Percentiles rank a stretch among this genome's conserved stretches.
Conservation (phyloP, 2,329 filamentous ascomycete species). For the Botryotinia narcissicola region DNA sequence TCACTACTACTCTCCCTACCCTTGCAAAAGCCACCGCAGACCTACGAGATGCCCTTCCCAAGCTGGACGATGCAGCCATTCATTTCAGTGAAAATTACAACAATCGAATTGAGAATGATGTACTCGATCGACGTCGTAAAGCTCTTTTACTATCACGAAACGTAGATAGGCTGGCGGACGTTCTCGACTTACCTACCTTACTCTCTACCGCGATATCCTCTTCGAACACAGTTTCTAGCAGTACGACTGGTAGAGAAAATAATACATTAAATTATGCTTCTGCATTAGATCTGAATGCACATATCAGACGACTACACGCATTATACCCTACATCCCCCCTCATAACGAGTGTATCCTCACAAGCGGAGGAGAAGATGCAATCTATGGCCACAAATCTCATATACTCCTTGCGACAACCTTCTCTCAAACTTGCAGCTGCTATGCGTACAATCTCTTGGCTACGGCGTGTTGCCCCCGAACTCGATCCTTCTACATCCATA, state of each 20-base stretch:
- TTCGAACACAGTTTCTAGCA: conserved; percentile 42
- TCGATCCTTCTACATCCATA: conserved; percentile 49
- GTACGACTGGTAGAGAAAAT: conserved; percentile 40
- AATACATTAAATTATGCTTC: conserved; percentile 75
- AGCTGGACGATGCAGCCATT: conserved; percentile 74
- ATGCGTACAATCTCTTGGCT: conserved; percentile 92
- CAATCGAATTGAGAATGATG: conserved; percentile 64
- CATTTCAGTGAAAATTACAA: conserved; percentile 81
- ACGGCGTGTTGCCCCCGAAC: conserved; percentile 78
- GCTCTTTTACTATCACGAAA: conserved; percentile 81
- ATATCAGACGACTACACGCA: conserved; percentile 80
- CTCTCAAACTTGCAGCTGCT: conserved; percentile 82
- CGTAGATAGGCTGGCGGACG: conserved; percentile 83
- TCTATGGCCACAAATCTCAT: conserved; percentile 86
- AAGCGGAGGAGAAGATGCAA: conserved; percentile 85
- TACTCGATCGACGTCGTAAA: conserved; percentile 72
- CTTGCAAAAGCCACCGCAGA: conserved; percentile 64
- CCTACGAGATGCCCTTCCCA: conserved; percentile 70
- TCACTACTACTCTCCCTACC: conserved; percentile 68
- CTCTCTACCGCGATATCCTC: conserved; percentile 74
- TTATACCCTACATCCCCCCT: conserved; percentile 79
- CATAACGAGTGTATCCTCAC: conserved; percentile 66
- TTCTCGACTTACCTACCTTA: conserved; percentile 84
- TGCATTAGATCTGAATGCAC: conserved; percentile 87
- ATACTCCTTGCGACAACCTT: conserved; percentile 68